A percentile compares a stretch with the other conserved stretches of the same genome.
These are phyloP conservation scores for Rhodomyrtus tomentosa DNA, from an alignment of 345 rosid genomes.

Conservation along the genomic window DNA sequence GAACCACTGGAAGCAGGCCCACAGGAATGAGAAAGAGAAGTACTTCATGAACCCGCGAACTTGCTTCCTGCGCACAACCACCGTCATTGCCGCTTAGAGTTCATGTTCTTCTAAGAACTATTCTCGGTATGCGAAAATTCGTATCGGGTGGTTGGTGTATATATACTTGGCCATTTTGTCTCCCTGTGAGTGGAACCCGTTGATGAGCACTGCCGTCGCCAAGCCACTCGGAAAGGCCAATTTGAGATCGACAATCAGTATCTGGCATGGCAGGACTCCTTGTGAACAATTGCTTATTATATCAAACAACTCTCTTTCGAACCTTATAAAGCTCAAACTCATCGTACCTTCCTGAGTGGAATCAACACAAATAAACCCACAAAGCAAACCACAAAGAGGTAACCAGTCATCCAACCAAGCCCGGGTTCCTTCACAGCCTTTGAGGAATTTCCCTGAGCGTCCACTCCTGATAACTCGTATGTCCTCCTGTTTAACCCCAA, in stretches of 20 bases:
- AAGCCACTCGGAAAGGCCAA: slow-evolving; percentile 83
- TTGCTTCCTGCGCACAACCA: slow-evolving; percentile 44
- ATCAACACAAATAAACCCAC: slow-evolving; percentile 87
- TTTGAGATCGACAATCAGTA: slow-evolving; percentile 78
- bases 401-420: slow-evolving; percentile 90
- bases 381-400: slow-evolving; percentile 76
- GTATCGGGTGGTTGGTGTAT: not conserved
- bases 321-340: not conserved
- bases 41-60: slow-evolving; percentile 61
- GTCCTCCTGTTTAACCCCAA: slow-evolving; percentile 75
- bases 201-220: slow-evolving; percentile 95
- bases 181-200: slow-evolving; percentile 82
- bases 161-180: slow-evolving; percentile 56
- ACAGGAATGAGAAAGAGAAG: slow-evolving; percentile 71
- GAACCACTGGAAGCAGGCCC: slow-evolving; percentile 95
- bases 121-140: not conserved
- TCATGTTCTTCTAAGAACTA: not conserved
- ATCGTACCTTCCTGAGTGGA: slow-evolving; percentile 72
- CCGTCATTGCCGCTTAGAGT: not conserved
- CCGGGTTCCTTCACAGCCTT: slow-evolving; percentile 69
- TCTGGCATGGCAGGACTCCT: slow-evolving; percentile 10
- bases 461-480: slow-evolving; percentile 65
- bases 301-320: not conserved
- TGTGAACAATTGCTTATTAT: not conserved
- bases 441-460: slow-evolving; percentile 57